A percentile compares a stretch with the other conserved stretches of the same genome.
Conservation (phyloP, 2,329 filamentous ascomycete species). For the Sphaceloma murrayae region DNA sequence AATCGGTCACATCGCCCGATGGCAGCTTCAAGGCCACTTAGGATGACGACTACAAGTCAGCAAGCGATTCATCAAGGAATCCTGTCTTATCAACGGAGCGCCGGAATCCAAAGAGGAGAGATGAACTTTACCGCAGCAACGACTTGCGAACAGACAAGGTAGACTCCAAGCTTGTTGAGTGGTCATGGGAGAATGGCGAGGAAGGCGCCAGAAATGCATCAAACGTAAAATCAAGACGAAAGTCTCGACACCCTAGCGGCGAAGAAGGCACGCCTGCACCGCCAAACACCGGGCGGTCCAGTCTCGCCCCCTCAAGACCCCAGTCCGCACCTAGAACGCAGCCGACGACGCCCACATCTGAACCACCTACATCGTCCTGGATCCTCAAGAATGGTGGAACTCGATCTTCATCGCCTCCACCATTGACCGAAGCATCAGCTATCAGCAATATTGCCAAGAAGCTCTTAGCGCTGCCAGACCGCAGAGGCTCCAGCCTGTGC, state of each 20-base stretch:
- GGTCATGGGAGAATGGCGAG: neutral
- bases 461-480: conserved; percentile 3
- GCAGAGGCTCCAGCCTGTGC: neutral
- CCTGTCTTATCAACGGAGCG: too few relatives aligned
- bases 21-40: conserved; percentile 12
- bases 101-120: neutral
- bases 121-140: neutral
- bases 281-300: conserved; percentile 11
- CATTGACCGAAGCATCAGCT: neutral
- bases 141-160: conserved; percentile 11
- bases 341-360: conserved; percentile 1
- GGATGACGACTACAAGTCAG: conserved; percentile 7
- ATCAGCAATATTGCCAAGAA: neutral
- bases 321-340: conserved; percentile 8
- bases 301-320: neutral
- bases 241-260: conserved; percentile 10
- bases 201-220: too few relatives aligned
- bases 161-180: conserved; percentile 5
- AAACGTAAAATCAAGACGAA: too few relatives aligned
- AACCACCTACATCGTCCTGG: neutral
- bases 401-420: neutral
- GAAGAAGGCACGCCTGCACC: conserved; percentile 14
- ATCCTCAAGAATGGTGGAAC: neutral
- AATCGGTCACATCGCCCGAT: conserved; percentile 1
- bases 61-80: too few relatives aligned